phyloP scores from a whole-genome alignment of 139 green algal genomes.

The Chlorella sp. region DNA sequence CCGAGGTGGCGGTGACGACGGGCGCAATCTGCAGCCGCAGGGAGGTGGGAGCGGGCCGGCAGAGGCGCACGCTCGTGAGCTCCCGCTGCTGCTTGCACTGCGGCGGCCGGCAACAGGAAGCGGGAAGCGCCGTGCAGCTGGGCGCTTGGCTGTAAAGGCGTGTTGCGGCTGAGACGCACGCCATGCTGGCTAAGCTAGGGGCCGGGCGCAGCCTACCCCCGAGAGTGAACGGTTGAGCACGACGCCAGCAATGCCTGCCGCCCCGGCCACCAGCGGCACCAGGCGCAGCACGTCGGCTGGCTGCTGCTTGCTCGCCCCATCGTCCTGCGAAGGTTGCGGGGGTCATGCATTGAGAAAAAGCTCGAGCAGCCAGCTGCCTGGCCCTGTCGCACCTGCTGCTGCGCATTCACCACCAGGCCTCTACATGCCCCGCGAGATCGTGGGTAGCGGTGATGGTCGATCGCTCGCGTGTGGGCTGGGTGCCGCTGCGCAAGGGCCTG shows the following conservation, averaged over 20 bases:
- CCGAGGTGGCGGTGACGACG: conserved; percentile 77
- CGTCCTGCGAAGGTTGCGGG: too few species aligned
- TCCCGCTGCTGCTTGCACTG: neutral
- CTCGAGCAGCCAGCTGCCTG: too few species aligned
- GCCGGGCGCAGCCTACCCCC: conserved; percentile 27
- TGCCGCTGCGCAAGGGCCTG: too few species aligned
- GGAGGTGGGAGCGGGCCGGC: neutral
- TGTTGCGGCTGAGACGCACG: neutral
- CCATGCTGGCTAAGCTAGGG: too few species aligned
- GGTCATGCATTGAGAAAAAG: too few species aligned
- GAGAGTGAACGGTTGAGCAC: conserved; percentile 48
- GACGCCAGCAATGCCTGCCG: conserved; percentile 38
- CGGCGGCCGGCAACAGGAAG: neutral
- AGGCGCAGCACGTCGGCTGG: conserved; percentile 33
- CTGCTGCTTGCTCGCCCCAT: conserved; percentile 2
- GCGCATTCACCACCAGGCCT: too few species aligned
- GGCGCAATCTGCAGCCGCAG: conserved; percentile 62
- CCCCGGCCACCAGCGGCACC: conserved; percentile 44
- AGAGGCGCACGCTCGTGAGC: neutral
- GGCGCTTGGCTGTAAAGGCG: neutral
- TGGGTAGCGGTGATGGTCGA: too few species aligned
- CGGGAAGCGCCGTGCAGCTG: neutral
- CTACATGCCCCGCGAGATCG: too few species aligned
- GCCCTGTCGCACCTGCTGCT: too few species aligned
- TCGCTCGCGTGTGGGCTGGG: too few species aligned